These are phyloP conservation scores for Earliella scabrosa DNA, from an alignment of 1,284 basidiomycete species.

Conservation along the genomic window DNA sequence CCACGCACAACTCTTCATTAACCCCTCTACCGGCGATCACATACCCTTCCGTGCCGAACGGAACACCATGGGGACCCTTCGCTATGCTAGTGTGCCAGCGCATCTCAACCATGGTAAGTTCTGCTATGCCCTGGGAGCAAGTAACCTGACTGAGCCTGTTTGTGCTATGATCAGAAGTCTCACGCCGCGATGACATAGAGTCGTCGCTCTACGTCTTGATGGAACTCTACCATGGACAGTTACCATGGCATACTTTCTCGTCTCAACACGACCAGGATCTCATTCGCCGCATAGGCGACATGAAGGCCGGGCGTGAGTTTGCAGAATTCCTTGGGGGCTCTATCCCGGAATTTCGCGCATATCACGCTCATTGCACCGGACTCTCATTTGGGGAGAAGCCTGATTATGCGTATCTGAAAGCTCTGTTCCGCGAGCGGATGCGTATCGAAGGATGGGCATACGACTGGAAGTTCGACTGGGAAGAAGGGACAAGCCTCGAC, in stretches of 20 bases:
- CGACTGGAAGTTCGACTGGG: constrained; percentile 17
- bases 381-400: constrained; percentile 20
- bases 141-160: not conserved
- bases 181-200: constrained; percentile 27
- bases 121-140: not conserved
- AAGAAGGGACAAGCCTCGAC: not conserved
- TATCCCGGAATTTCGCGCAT: constrained; percentile 10
- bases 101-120: constrained; percentile 13
- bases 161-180: constrained; percentile 11
- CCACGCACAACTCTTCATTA: constrained; percentile 13
- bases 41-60: constrained; percentile 14
- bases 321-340: constrained; percentile 10
- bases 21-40: constrained; percentile 15
- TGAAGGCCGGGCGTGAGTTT: constrained; percentile 19
- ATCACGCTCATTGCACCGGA: constrained; percentile 15
- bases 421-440: constrained; percentile 13
- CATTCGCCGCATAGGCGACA: constrained; percentile 9
- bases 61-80: constrained; percentile 7
- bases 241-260: constrained; percentile 23
- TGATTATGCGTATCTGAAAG: constrained; percentile 15
- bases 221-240: constrained; percentile 20
- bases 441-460: constrained; percentile 8
- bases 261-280: not conserved
- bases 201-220: constrained; percentile 18
- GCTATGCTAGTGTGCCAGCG: constrained; percentile 16